A percentile compares a stretch with the other conserved stretches of the same genome.
Conservation (phyloP, 768 basidiomycete species). For the Pisolithus marmoratus region DNA sequence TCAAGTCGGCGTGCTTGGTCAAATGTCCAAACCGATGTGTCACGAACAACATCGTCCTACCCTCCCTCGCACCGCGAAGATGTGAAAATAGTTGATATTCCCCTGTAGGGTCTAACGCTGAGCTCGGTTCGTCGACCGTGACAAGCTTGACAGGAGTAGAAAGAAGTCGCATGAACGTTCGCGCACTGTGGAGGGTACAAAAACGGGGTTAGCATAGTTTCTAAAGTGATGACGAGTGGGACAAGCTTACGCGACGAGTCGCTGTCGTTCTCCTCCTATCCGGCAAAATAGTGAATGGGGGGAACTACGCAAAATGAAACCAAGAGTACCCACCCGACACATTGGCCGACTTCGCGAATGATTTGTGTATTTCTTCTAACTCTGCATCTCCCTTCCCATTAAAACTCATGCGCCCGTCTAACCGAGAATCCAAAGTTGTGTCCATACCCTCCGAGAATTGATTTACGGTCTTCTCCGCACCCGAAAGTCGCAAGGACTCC, state of each 20-base stretch:
- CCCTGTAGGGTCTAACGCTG: constrained; percentile 32
- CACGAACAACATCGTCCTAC: constrained; percentile 36
- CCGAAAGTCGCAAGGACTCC: constrained; percentile 28
- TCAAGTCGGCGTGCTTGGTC: constrained; percentile 31
- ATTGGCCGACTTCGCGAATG: constrained; percentile 13
- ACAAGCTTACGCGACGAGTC: constrained; percentile 21
- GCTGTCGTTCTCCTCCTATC: constrained; percentile 28
- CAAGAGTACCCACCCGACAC: constrained; percentile 18
- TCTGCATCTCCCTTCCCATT: constrained; percentile 8
- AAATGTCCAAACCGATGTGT: constrained; percentile 37
- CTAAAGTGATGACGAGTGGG: neutral
- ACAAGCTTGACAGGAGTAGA: constrained; percentile 26
- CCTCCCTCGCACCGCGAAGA: constrained; percentile 22
- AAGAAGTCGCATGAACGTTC: constrained; percentile 37
- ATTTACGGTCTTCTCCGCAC: constrained; percentile 36
- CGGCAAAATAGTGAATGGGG: neutral
- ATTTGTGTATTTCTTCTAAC: constrained; percentile 11
- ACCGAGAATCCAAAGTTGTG: constrained; percentile 33
- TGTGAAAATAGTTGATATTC: constrained; percentile 28
- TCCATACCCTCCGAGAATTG: constrained; percentile 34
- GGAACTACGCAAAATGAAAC: neutral
- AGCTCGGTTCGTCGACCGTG: constrained; percentile 34
- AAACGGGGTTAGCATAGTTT: neutral
- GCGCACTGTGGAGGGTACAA: constrained; percentile 20
- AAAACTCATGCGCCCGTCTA: constrained; percentile 24